Percentiles rank a stretch among this genome's conserved stretches.
Evolutionary conservation across 139 green algal genomes (phyloP).

Genomic region (Picochlorum sp.): DNA sequence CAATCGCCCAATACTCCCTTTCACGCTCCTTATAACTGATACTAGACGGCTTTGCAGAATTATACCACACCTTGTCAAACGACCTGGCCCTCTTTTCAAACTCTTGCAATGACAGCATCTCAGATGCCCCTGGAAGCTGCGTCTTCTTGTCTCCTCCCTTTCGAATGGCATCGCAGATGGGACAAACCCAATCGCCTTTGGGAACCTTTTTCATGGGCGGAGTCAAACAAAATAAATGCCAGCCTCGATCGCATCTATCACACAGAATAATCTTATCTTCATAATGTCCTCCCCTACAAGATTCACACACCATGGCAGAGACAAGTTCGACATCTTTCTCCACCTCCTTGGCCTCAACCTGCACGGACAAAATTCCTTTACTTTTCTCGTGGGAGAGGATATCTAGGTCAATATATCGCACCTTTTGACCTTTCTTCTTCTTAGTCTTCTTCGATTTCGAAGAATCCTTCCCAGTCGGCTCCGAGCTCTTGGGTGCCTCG

Average conservation of each 20-base stretch:
- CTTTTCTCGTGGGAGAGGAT: no score
- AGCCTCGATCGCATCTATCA: slow-evolving; percentile 67
- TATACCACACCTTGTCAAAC: slow-evolving; percentile 48
- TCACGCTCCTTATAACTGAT: slow-evolving; percentile 45
- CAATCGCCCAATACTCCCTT: slow-evolving; percentile 85
- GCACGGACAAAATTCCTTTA: background rate
- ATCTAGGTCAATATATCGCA: no score
- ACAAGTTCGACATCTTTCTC: slow-evolving; percentile 38
- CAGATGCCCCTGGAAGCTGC: no score
- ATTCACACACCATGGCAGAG: slow-evolving; percentile 43
- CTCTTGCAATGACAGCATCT: slow-evolving; percentile 49
- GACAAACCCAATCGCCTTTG: slow-evolving; percentile 76
- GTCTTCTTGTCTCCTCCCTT: slow-evolving; percentile 30
- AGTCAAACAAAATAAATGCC: slow-evolving; percentile 66
- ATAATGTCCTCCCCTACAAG: slow-evolving; percentile 49
- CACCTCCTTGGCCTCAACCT: background rate
- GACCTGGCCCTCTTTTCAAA: slow-evolving; percentile 41
- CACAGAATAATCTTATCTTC: slow-evolving; percentile 78
- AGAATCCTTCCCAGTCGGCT: no score
- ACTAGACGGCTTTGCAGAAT: slow-evolving; percentile 8
- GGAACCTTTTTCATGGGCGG: slow-evolving; percentile 62
- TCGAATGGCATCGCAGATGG: slow-evolving; percentile 52
- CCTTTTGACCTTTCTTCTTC: no score
- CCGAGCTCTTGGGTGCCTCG: no score
- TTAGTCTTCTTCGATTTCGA: no score